Evolutionary conservation across 177 flowering plant species (phyloP).

Genomic region (Vitis hybrid): DNA sequence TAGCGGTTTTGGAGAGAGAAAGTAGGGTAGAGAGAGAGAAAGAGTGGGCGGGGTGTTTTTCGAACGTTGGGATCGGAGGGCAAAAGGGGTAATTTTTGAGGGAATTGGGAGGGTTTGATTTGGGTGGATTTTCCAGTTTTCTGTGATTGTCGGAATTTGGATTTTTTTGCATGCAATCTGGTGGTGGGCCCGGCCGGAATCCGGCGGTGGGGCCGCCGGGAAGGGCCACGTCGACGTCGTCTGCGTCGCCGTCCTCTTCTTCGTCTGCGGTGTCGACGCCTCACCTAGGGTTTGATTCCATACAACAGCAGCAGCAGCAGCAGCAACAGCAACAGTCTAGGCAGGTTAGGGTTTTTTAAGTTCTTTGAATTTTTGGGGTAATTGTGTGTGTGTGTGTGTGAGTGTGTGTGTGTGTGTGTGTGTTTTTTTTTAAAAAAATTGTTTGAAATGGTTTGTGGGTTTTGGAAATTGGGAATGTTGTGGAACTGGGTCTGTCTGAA

Average conservation of each 20-base stretch:
- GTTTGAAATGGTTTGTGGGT: background rate
- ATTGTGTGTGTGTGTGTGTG: background rate
- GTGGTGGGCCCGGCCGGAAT: constrained; percentile 61
- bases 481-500: constrained; percentile 1
- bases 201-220: constrained; percentile 51
- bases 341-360: constrained; percentile 31
- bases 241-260: constrained; percentile 82
- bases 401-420: background rate
- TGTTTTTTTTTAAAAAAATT: background rate
- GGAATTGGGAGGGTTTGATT: constrained; percentile 15
- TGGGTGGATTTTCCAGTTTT: constrained; percentile 7
- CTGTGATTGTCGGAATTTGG: background rate
- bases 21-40: constrained; percentile 21
- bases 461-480: constrained; percentile 2
- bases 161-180: constrained; percentile 55
- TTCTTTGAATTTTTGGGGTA: background rate
- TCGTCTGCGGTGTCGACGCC: constrained; percentile 75
- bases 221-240: constrained; percentile 50
- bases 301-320: constrained; percentile 49
- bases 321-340: constrained; percentile 46
- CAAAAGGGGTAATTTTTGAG: constrained; percentile 17
- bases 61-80: constrained; percentile 45
- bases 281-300: constrained; percentile 59
- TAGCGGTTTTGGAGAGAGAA: constrained; percentile 21
- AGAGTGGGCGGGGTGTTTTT: constrained; percentile 21